Percentiles rank a stretch among this genome's conserved stretches.
Evolutionary conservation across 495 filamentous ascomycete species (phyloP).

Genomic region (Aspergillus nanangensis): DNA sequence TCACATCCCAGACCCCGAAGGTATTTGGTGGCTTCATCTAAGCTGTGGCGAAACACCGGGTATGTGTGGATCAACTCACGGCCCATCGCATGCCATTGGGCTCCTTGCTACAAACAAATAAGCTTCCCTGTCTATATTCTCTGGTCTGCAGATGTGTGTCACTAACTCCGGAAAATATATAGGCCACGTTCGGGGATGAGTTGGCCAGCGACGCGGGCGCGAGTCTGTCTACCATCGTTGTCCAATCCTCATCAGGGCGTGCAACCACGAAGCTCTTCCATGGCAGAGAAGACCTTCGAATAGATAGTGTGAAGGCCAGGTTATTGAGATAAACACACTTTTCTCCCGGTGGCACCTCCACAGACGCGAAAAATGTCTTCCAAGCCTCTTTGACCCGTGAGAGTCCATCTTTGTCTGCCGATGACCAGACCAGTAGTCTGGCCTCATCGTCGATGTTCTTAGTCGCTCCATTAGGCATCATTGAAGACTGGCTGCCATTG

Average conservation of each 20-base stretch:
- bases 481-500: no score
- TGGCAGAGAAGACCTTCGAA: neutral
- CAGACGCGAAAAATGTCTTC: neutral
- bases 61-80: slow-evolving; percentile 19
- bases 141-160: neutral
- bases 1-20: neutral
- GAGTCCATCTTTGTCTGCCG: neutral
- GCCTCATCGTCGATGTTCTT: no score
- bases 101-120: no score
- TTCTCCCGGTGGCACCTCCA: no score
- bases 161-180: slow-evolving; percentile 28
- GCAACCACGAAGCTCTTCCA: neutral
- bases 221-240: neutral
- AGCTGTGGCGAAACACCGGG: slow-evolving; percentile 14
- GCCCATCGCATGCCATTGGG: slow-evolving; percentile 33
- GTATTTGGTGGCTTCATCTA: slow-evolving; percentile 10
- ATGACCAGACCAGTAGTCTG: neutral
- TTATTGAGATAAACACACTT: neutral
- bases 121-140: neutral
- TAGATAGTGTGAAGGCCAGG: slow-evolving; percentile 1
- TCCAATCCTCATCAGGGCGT: neutral
- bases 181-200: slow-evolving; percentile 12
- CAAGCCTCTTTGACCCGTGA: neutral
- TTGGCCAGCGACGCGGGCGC: neutral
- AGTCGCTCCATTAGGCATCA: no score